A percentile compares a stretch with the other conserved stretches of the same genome.
Conservation (phyloP, 2,329 filamentous ascomycete species). For the Akanthomyces dipterigenus region DNA sequence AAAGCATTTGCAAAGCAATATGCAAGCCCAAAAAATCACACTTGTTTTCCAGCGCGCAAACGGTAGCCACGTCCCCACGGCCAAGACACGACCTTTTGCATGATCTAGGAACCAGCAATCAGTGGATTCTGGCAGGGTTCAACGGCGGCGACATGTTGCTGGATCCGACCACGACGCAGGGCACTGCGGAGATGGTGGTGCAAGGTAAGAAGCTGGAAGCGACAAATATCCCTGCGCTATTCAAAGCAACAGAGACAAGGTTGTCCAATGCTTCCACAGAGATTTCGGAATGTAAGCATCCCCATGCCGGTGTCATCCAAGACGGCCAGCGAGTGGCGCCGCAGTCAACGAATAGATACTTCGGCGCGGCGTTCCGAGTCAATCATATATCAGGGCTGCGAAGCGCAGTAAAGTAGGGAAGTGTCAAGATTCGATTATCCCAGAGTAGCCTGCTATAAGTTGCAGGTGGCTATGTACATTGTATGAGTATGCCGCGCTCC, state of each 20-base stretch:
- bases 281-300: not conserved
- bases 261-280: not conserved
- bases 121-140: not conserved
- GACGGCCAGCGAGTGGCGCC: too few species aligned
- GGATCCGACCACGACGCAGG: not conserved
- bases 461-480: slow-evolving; percentile 1
- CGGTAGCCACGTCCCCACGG: too few species aligned
- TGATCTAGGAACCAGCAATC: not conserved
- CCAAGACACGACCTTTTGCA: not conserved
- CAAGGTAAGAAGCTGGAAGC: not conserved
- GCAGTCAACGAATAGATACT: too few species aligned
- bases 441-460: not conserved
- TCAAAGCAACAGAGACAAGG: not conserved
- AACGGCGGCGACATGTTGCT: not conserved
- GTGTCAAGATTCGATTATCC: not conserved
- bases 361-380: too few species aligned
- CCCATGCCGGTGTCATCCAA: too few species aligned
- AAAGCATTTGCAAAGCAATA: too few species aligned
- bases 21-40: too few species aligned
- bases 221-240: not conserved
- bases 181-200: not conserved
- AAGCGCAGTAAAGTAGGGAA: not conserved
- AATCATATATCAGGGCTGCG: too few species aligned
- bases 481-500: not conserved
- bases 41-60: too few species aligned